Evolutionary conservation across 306 rosid species (phyloP).

Genomic region (Calophaca sinica): DNA sequence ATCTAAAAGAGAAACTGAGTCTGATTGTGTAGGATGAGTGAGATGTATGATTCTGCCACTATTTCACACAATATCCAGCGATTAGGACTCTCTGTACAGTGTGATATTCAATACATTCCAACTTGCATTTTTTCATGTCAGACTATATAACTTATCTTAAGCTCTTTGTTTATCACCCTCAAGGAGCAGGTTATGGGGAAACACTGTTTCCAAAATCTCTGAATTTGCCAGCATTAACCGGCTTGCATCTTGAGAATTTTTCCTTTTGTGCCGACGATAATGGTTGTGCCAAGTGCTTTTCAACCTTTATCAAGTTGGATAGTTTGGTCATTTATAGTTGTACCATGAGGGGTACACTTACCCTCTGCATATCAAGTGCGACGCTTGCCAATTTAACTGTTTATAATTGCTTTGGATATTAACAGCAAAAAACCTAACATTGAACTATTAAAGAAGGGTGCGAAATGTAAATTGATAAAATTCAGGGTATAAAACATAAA

Average conservation of each 20-base stretch:
- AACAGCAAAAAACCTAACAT: no score
- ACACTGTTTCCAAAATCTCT: constrained; percentile 23
- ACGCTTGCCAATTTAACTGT: constrained; percentile 33
- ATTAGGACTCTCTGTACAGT: neutral
- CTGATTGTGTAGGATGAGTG: no score
- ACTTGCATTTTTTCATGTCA: constrained; percentile 22
- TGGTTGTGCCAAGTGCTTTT: neutral
- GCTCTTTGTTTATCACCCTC: constrained; percentile 22
- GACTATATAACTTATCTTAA: constrained; percentile 26
- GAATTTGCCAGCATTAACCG: constrained; percentile 20
- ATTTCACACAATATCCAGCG: constrained; percentile 31
- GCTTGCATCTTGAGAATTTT: constrained; percentile 32
- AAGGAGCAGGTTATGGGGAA: neutral
- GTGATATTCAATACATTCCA: constrained; percentile 2
- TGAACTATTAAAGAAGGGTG: no score
- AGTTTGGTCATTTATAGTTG: constrained; percentile 37
- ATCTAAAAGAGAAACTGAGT: no score
- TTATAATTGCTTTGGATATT: neutral
- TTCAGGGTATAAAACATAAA: no score
- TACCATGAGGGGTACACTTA: neutral
- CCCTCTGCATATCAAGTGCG: constrained; percentile 29
- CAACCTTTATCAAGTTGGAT: neutral
- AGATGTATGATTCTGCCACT: no score
- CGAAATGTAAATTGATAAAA: no score
- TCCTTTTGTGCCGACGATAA: neutral